Conservation (phyloP, 2,329 filamentous ascomycete species). For the Claviceps quebecensis region DNA sequence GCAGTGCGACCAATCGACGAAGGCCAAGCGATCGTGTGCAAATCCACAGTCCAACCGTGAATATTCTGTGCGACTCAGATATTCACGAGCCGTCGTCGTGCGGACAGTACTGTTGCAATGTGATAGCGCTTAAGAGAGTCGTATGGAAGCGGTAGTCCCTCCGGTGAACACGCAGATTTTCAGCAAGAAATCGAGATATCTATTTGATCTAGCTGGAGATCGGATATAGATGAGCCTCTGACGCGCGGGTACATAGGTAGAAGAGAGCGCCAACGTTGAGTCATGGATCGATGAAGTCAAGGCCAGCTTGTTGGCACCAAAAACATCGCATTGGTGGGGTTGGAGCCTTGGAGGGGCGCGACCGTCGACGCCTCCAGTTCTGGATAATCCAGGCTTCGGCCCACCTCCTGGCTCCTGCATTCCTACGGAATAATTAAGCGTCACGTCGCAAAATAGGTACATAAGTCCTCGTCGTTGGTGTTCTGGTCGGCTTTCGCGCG, state of each 20-base stretch:
- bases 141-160: neutral
- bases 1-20: neutral
- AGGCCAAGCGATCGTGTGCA: neutral
- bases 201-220: too few relatives aligned
- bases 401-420: neutral
- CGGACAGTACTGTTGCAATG: neutral
- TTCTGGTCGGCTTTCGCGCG: too few relatives aligned
- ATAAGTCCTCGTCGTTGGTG: too few relatives aligned
- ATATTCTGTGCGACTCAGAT: neutral
- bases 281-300: neutral
- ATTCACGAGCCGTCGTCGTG: neutral
- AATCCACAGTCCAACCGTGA: neutral
- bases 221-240: neutral
- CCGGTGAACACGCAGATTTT: neutral
- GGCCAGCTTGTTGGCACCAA: neutral
- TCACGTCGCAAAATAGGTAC: too few relatives aligned
- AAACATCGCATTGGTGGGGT: constrained; percentile 12
- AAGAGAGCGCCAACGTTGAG: neutral
- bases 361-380: neutral
- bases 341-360: too few relatives aligned
- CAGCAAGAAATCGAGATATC: neutral
- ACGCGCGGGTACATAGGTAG: neutral
- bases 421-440: too few relatives aligned
- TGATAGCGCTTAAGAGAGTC: neutral
- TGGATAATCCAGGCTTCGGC: neutral